Conservation (phyloP, 2,329 filamentous ascomycete genomes). For the Dothistroma septosporum region DNA sequence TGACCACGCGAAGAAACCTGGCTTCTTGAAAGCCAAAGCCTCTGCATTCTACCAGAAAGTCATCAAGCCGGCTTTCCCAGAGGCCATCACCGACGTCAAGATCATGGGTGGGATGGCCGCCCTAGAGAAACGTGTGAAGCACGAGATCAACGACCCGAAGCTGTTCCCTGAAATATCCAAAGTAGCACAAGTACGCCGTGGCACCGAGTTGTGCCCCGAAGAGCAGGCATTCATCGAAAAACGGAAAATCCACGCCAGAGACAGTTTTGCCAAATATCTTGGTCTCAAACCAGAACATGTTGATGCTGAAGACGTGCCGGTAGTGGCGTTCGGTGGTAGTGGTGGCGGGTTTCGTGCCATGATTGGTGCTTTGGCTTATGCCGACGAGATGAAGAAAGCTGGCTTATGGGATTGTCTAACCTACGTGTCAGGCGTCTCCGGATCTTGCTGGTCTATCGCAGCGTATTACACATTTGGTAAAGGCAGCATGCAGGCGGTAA, state of each 20-base stretch:
- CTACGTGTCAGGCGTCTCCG: conserved; percentile 33
- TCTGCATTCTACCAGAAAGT: conserved; percentile 24
- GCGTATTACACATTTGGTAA: conserved; percentile 34
- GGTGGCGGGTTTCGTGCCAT: conserved; percentile 34
- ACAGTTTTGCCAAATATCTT: conserved; percentile 32
- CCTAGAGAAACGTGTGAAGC: conserved; percentile 26
- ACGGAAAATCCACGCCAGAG: conserved; percentile 23
- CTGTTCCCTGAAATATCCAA: conserved; percentile 30
- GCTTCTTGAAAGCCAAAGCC: conserved; percentile 17
- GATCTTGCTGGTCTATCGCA: conserved; percentile 33
- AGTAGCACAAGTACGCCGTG: conserved; percentile 29
- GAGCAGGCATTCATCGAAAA: conserved; percentile 28
- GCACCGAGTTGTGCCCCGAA: conserved; percentile 29
- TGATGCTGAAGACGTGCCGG: conserved; percentile 32
- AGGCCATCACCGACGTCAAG: conserved; percentile 29
- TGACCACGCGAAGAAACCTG: conserved; percentile 11
- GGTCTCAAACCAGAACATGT: conserved; percentile 28
- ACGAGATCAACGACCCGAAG: conserved; percentile 27
- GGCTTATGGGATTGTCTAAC: conserved; percentile 34
- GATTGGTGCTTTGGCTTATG: conserved; percentile 31
- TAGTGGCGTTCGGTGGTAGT: conserved; percentile 32
- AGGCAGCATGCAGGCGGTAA: conserved; percentile 28
- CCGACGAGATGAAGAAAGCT: conserved; percentile 28
- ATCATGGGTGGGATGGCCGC: conserved; percentile 27
- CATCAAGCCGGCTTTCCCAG: conserved; percentile 27